Conservation (phyloP, 108 stramenopile species). For the Cyclostephanos tholiformis region DNA sequence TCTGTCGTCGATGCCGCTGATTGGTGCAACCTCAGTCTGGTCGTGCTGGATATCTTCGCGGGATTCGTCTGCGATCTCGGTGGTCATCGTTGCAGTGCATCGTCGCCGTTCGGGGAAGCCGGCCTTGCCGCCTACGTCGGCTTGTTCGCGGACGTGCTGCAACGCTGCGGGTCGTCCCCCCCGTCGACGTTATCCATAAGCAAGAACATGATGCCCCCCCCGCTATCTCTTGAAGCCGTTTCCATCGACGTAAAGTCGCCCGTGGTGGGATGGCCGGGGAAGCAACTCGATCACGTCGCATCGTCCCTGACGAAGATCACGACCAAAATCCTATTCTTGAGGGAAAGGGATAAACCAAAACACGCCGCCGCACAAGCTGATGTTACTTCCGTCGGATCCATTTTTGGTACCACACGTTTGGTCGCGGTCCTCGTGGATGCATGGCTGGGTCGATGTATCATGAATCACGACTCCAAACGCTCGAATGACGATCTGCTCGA, state of each 20-base stretch:
- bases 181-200: constrained; percentile 39
- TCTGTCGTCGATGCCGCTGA: constrained; percentile 19
- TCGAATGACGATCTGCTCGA: constrained; percentile 42
- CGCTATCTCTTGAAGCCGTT: constrained; percentile 7
- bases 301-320: constrained; percentile 38
- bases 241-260: neutral
- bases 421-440: constrained; percentile 36
- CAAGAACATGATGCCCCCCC: constrained; percentile 35
- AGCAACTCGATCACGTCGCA: constrained; percentile 36
- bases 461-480: constrained; percentile 48
- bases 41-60: constrained; percentile 42
- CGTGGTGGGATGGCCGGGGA: constrained; percentile 45
- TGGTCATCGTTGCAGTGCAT: neutral
- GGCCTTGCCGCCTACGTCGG: constrained; percentile 27
- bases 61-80: constrained; percentile 23
- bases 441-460: constrained; percentile 47
- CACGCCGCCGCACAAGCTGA: constrained; percentile 4
- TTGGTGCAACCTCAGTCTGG: constrained; percentile 47
- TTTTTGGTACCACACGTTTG: constrained; percentile 7
- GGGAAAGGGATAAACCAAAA: constrained; percentile 41
- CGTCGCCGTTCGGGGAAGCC: constrained; percentile 40
- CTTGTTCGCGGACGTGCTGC: constrained; percentile 33
- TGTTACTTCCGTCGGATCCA: constrained; percentile 1
- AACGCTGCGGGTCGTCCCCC: constrained; percentile 33
- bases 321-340: constrained; percentile 25